Evolutionary conservation across 2,329 filamentous ascomycete species (phyloP), one percentile per base, ranked within the genome.

Genomic region (Diaporthe citriasiana): DNA sequence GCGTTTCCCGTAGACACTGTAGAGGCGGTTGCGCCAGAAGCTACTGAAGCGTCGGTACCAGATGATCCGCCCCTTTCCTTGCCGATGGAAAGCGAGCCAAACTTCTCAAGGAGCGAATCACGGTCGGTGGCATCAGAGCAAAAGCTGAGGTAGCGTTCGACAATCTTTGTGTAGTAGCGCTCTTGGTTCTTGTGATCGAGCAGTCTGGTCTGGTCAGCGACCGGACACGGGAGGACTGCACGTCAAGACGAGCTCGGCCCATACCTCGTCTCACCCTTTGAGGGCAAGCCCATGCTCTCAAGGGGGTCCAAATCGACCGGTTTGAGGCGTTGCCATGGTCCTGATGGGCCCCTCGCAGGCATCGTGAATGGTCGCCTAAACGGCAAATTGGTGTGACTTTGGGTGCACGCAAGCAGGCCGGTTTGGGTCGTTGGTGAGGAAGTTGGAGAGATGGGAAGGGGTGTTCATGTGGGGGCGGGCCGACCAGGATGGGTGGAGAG

Each of bases 261-360:
- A 51, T 86, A 96, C 95, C 93, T 93, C 63, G 89, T 93, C 82
- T 98, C 96, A 70, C 96, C 96, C 81, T 98, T 98, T 2, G 95
- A 98, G 6, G 94, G 94, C 77, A 98, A 88, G 1, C 96, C 95
- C 77, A 97, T 93, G 75, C 87, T 89, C 78, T 97, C 94, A 38
- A 98, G 86, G 19, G 94, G 90, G 82, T 98, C 95, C 73, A 91
- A 85, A 57, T 93, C 90, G 75, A 92, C 89, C 17, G 94, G 93
- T 82, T 93, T 95, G 76, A 97, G 85, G 76, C 93, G 88, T 74
- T 89, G 90, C 91, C 93, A 94, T 77, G 90, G 87, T 68, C 88
- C 88, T 63, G 90, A 89, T 51, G 83, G 79, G 74, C 85, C 83
- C 77, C 81, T 75, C 33, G 70, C 55, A 55, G 75, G 73, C 75